Conservation (phyloP, 805 yeast species). For the Yarrowia sp. region DNA sequence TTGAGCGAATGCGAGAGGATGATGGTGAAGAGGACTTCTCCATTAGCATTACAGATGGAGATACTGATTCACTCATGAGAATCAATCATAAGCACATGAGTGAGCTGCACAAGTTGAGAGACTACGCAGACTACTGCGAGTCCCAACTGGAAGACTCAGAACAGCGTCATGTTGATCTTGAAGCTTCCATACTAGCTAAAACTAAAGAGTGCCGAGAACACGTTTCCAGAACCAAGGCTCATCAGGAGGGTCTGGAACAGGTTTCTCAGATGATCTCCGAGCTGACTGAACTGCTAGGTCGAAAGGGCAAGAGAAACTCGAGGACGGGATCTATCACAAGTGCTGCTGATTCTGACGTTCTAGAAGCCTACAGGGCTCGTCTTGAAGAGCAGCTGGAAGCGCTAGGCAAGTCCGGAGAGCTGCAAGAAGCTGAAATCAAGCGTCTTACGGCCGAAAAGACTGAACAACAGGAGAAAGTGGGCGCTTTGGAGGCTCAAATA, state of each 20-base stretch:
- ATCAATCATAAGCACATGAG: constrained; percentile 3
- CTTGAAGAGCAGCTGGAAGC: constrained; percentile 19
- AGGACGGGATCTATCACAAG: constrained; percentile 10
- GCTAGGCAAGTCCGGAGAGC: constrained; percentile 12
- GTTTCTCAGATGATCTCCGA: constrained; percentile 25
- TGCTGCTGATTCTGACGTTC: background rate
- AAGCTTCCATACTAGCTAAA: constrained; percentile 22
- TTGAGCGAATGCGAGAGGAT: background rate
- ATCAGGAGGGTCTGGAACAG: constrained; percentile 28
- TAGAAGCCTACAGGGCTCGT: constrained; percentile 7
- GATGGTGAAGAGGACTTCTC: background rate
- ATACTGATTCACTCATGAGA: constrained; percentile 7
- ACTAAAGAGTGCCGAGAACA: constrained; percentile 30
- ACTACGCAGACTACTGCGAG: constrained; percentile 17
- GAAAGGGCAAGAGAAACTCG: constrained; percentile 4
- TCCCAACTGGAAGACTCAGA: constrained; percentile 2
- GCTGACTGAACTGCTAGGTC: constrained; percentile 4
- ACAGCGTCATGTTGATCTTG: constrained; percentile 8
- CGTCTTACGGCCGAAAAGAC: constrained; percentile 1
- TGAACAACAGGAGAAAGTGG: constrained; percentile 22
- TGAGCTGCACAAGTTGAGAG: constrained; percentile 7
- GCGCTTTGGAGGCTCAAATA: constrained; percentile 12
- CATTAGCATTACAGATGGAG: background rate
- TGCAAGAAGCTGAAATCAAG: constrained; percentile 15
- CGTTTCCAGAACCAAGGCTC: constrained; percentile 9